phyloP scores from a whole-genome alignment of 257 asterid species.

The Nicotiana obtusifolia region DNA sequence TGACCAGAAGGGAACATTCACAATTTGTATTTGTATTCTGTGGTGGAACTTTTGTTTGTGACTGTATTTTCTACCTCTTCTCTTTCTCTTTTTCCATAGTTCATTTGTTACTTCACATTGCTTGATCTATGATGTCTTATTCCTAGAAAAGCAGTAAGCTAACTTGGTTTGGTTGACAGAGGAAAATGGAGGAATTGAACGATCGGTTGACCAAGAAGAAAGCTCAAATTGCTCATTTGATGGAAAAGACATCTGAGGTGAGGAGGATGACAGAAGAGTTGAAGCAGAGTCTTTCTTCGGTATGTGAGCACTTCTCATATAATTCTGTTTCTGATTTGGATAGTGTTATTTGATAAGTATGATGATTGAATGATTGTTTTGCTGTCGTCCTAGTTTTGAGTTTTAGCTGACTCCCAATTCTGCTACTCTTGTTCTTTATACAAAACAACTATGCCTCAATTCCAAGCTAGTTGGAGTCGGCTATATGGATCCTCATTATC shows the following conservation, averaged over 20 bases:
- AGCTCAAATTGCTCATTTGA: constrained; percentile 43
- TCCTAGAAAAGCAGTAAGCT: not conserved
- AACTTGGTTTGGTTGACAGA: constrained; percentile 39
- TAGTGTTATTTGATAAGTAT: not conserved
- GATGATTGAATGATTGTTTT: not conserved
- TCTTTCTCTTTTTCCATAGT: not conserved
- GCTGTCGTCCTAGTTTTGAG: constrained; percentile 1
- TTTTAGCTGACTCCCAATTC: constrained; percentile 11
- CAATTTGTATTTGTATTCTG: not conserved
- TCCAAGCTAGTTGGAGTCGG: not conserved
- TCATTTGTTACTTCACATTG: not conserved
- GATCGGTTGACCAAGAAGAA: constrained; percentile 54
- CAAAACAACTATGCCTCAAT: not conserved
- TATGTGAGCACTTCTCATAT: constrained; percentile 22
- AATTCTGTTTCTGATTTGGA: constrained; percentile 5
- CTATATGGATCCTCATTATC: not conserved
- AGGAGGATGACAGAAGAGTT: constrained; percentile 61
- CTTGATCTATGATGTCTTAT: constrained; percentile 4
- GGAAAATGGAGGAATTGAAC: constrained; percentile 48
- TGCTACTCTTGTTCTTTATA: constrained; percentile 1
- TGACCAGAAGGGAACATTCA: not conserved
- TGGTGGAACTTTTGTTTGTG: not conserved
- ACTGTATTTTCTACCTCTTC: not conserved
- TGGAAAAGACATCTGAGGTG: constrained; percentile 67
- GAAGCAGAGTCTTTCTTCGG: constrained; percentile 51